A percentile compares a stretch with the other conserved stretches of the same genome.
Evolutionary conservation across 2,329 filamentous ascomycete genomes (phyloP).

Genomic region (Aspergillus latus): DNA sequence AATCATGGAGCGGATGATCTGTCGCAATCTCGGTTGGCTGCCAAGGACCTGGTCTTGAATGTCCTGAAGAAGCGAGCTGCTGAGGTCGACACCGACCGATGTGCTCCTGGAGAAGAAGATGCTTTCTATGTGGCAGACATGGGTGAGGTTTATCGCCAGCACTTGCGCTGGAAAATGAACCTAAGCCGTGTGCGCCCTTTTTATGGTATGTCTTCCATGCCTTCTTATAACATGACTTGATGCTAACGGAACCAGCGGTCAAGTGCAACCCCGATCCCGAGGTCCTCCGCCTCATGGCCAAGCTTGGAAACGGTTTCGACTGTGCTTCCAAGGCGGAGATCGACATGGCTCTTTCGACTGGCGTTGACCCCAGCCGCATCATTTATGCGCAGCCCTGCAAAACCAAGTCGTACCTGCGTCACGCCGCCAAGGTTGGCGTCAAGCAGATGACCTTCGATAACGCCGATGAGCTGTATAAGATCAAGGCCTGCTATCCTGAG

Average conservation of each 20-base stretch:
- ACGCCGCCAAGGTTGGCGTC: slow-evolving; percentile 78
- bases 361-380: slow-evolving; percentile 83
- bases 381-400: slow-evolving; percentile 99
- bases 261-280: slow-evolving; percentile 97
- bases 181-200: slow-evolving; percentile 91
- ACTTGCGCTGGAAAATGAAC: slow-evolving; percentile 96
- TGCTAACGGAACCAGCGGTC: slow-evolving; percentile 62
- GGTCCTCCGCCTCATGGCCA: slow-evolving; percentile 82
- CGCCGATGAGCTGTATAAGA: slow-evolving; percentile 95
- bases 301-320: slow-evolving; percentile 92
- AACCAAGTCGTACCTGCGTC: slow-evolving; percentile 96
- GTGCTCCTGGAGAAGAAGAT: slow-evolving; percentile 91
- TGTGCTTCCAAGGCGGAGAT: slow-evolving; percentile 98
- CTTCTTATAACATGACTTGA: not conserved
- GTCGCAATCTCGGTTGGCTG: slow-evolving; percentile 46
- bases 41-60: slow-evolving; percentile 81
- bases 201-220: slow-evolving; percentile 65
- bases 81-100: slow-evolving; percentile 80
- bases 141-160: slow-evolving; percentile 97
- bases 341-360: slow-evolving; percentile 80
- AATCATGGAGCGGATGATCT: slow-evolving; percentile 49
- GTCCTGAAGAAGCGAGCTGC: slow-evolving; percentile 84
- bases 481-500: slow-evolving; percentile 83
- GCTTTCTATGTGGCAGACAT: slow-evolving; percentile 98
- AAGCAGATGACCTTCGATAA: slow-evolving; percentile 99